phyloP scores from a whole-genome alignment of 169 alveolate genomes.

The Plasmodium chabaudi region DNA sequence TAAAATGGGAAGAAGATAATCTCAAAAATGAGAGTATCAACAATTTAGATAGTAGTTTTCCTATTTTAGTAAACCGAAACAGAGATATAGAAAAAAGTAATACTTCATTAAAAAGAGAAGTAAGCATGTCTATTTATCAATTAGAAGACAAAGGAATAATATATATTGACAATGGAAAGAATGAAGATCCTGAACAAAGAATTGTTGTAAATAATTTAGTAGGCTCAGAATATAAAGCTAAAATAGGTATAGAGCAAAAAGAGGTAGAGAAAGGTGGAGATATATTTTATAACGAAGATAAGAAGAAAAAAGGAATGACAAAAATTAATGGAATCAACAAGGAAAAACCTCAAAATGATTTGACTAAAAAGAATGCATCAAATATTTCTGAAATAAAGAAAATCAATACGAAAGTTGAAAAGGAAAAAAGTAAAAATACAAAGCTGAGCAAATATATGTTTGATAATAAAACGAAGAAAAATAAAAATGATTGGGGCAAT shows the following conservation, averaged over 20 bases:
- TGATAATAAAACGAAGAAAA: background rate
- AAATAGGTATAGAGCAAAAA: background rate
- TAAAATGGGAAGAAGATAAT: conserved; percentile 22
- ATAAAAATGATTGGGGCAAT: background rate
- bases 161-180: no score
- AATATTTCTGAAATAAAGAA: conserved; percentile 3
- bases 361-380: background rate
- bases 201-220: no score
- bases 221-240: background rate
- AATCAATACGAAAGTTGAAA: background rate
- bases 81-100: background rate
- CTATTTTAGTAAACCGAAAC: background rate
- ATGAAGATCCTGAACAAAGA: no score
- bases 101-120: background rate
- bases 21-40: conserved; percentile 2
- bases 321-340: background rate
- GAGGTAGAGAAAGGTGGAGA: background rate
- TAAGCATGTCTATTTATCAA: background rate
- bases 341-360: background rate
- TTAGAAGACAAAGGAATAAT: no score
- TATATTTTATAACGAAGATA: background rate
- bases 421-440: conserved; percentile 17
- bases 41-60: background rate
- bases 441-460: background rate
- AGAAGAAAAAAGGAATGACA: background rate